Evolutionary conservation across 2,329 filamentous ascomycete genomes (phyloP).

Genomic region (Colletotrichum lini): DNA sequence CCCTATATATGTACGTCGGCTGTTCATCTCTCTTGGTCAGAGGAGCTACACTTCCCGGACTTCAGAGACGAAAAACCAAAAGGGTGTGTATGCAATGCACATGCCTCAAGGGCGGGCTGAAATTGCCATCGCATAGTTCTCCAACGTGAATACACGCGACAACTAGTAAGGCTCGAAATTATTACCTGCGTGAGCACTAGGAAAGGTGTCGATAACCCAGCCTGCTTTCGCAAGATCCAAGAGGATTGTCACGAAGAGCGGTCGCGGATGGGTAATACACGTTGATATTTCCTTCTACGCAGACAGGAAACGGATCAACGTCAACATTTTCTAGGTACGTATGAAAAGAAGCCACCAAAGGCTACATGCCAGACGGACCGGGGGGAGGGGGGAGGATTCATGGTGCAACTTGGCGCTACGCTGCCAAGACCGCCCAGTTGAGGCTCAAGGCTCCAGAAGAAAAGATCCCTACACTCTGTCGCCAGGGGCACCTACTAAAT

Average conservation of each 20-base stretch:
- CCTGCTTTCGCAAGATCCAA: neutral
- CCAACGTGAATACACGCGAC: too few relatives aligned
- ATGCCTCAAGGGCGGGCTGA: too few relatives aligned
- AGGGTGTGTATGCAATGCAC: too few relatives aligned
- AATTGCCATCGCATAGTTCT: too few relatives aligned
- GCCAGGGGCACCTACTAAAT: constrained; percentile 52
- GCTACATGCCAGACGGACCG: constrained; percentile 53
- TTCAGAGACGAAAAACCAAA: too few relatives aligned
- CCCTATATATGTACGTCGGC: too few relatives aligned
- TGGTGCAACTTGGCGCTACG: constrained; percentile 49
- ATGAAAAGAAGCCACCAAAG: too few relatives aligned
- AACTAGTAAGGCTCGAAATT: too few relatives aligned
- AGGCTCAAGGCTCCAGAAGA: constrained; percentile 11
- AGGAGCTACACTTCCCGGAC: too few relatives aligned
- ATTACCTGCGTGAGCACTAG: too few relatives aligned
- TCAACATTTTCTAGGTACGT: neutral
- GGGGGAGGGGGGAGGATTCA: constrained; percentile 55
- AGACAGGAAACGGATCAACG: neutral
- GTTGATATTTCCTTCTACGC: neutral
- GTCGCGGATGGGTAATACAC: neutral
- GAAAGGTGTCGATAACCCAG: neutral
- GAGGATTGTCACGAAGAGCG: neutral
- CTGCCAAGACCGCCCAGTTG: constrained; percentile 42
- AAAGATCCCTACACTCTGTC: constrained; percentile 51
- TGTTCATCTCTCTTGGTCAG: too few relatives aligned